Conservation (phyloP, 352 stramenopile genomes). For the Phytophthora meadii region DNA sequence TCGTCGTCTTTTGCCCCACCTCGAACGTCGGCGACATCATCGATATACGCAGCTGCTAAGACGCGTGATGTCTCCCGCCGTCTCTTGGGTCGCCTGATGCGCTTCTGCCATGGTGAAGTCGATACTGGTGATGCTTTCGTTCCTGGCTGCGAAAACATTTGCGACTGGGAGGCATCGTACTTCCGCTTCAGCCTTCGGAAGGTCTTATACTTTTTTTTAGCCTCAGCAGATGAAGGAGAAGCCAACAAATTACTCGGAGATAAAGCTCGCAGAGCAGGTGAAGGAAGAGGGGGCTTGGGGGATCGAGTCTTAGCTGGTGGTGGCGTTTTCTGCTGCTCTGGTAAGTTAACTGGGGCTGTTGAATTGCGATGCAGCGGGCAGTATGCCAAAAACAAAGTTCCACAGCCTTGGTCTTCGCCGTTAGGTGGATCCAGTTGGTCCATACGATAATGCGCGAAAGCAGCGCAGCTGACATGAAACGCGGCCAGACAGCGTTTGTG, state of each 20-base stretch:
- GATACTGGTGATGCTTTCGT: slow-evolving; percentile 13
- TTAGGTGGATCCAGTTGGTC: slow-evolving; percentile 53
- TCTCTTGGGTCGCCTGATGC: slow-evolving; percentile 61
- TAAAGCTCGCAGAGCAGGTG: slow-evolving; percentile 7
- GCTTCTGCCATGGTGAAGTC: slow-evolving; percentile 69
- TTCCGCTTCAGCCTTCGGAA: slow-evolving; percentile 79
- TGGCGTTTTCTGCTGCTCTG: slow-evolving; percentile 16
- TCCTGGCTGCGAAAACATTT: slow-evolving; percentile 28
- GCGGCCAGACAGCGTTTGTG: slow-evolving; percentile 72
- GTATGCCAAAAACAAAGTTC: slow-evolving; percentile 75
- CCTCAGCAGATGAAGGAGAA: slow-evolving; percentile 49
- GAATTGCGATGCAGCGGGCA: slow-evolving; percentile 67
- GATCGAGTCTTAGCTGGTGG: slow-evolving; percentile 3
- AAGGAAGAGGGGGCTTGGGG: slow-evolving; percentile 24
- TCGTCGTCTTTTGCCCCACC: slow-evolving; percentile 63
- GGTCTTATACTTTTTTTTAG: slow-evolving; percentile 66
- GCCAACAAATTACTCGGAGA: slow-evolving; percentile 67
- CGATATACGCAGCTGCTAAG: slow-evolving; percentile 64
- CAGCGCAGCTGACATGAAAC: slow-evolving; percentile 86
- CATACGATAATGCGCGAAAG: slow-evolving; percentile 64
- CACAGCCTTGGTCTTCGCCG: slow-evolving; percentile 38
- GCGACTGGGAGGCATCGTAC: slow-evolving; percentile 62
- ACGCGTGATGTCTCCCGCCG: slow-evolving; percentile 42
- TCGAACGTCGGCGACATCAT: slow-evolving; percentile 68
- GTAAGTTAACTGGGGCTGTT: slow-evolving; percentile 17